phyloP scores from a whole-genome alignment of 306 rosid genomes.

The Trifolium fragiferum region DNA sequence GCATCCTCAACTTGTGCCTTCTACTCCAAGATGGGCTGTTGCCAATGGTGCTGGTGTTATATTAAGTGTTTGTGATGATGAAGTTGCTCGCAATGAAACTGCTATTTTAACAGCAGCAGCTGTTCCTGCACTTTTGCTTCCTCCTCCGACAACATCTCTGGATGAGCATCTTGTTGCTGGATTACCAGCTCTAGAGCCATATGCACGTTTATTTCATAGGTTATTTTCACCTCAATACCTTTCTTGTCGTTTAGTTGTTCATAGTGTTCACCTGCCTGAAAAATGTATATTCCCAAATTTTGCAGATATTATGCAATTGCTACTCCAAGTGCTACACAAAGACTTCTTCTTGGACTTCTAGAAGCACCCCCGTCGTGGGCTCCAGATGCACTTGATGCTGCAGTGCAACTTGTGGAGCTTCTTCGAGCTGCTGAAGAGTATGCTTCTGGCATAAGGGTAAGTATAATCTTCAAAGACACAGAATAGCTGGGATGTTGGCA shows the following conservation, averaged over 20 bases:
- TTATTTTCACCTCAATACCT: slow-evolving; percentile 42
- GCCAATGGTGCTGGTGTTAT: slow-evolving; percentile 99
- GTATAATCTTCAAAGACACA: slow-evolving; percentile 44
- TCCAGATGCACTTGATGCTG: slow-evolving; percentile 99
- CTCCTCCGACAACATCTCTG: slow-evolving; percentile 97
- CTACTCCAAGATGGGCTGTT: slow-evolving; percentile 99
- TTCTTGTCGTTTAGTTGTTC: slow-evolving; percentile 31
- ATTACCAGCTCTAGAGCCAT: slow-evolving; percentile 98
- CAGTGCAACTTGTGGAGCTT: slow-evolving; percentile 97
- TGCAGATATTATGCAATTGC: slow-evolving; percentile 97
- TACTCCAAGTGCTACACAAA: slow-evolving; percentile 99
- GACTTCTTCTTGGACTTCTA: slow-evolving; percentile 96
- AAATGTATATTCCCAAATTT: slow-evolving; percentile 29
- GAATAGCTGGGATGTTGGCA: slow-evolving; percentile 23
- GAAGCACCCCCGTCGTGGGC: slow-evolving; percentile 99
- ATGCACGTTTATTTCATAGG: slow-evolving; percentile 98
- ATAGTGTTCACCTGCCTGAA: slow-evolving; percentile 13
- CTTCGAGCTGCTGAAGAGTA: slow-evolving; percentile 99
- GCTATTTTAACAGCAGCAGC: slow-evolving; percentile 95
- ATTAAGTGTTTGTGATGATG: slow-evolving; percentile 96
- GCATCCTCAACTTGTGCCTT: slow-evolving; percentile 95
- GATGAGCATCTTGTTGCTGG: slow-evolving; percentile 99
- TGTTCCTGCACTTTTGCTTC: slow-evolving; percentile 96
- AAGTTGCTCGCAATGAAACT: slow-evolving; percentile 94
- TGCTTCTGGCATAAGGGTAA: slow-evolving; percentile 97